Evolutionary conservation across 768 basidiomycete genomes (phyloP).

Genomic region (Daedaleopsis nitida): DNA sequence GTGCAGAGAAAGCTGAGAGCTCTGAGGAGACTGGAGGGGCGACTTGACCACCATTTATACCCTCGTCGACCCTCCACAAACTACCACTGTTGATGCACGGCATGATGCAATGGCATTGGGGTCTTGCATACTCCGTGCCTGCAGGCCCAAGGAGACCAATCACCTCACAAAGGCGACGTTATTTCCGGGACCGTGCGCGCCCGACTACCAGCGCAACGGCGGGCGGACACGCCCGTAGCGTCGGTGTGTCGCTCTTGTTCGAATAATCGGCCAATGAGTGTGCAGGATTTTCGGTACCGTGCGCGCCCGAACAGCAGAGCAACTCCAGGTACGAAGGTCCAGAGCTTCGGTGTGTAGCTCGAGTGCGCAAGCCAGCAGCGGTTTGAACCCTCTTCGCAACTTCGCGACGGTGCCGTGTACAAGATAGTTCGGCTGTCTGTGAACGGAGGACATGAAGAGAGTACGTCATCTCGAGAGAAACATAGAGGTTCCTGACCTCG

Average conservation of each 20-base stretch:
- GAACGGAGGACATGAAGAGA: too few species aligned
- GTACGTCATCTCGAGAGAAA: too few species aligned
- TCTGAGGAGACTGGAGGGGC: background rate
- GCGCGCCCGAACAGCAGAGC: background rate
- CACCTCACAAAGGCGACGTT: background rate
- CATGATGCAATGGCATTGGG: background rate
- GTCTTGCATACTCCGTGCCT: background rate
- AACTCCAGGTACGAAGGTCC: background rate
- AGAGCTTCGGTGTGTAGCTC: background rate
- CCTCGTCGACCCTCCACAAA: background rate
- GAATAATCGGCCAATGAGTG: too few species aligned
- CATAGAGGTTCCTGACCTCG: too few species aligned
- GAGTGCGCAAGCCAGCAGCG: too few species aligned
- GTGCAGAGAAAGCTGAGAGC: background rate
- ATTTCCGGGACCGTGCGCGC: background rate
- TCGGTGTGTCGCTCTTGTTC: background rate
- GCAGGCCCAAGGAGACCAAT: background rate
- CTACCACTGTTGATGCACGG: background rate
- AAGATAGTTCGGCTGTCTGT: too few species aligned
- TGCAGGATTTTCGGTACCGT: background rate
- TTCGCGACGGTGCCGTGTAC: too few species aligned
- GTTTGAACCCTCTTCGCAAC: too few species aligned
- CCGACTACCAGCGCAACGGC: background rate
- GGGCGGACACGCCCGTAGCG: background rate
- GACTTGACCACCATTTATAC: slow-evolving; percentile 2